Base-by-base conservation (phyloP, 2,329 filamentous ascomycete species). In the Hysterium pulicare region DNA sequence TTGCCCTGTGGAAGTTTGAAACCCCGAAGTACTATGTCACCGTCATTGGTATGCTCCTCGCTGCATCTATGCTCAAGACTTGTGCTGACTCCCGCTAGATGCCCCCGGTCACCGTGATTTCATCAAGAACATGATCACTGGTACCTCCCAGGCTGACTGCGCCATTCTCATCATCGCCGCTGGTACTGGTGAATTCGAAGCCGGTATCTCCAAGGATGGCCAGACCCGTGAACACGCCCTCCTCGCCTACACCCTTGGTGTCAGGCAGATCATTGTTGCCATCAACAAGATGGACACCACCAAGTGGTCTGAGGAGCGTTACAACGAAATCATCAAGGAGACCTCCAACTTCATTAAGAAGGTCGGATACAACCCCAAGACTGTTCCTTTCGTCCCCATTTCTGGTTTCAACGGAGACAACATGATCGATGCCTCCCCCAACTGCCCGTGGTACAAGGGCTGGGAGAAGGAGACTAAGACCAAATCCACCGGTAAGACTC, bases 91-190 rank as follows among this genome's bases (percentile, higher is more conserved):
- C 45, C 24, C 37, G 33, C 33, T 60, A 86, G 88, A 98, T 71
- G 93, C 93, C 75, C 93, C 93, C 70, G 93, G 93, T 79, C 93
- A 98, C 80, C 91, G 93, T 93, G 93, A 98, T 74, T 98, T 97
- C 84, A 97, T 98, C 89, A 98, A 98, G 91, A 98, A 97, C 90
- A 98, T 98, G 93, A 98, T 98, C 77, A 97, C 93, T 86, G 93
- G 93, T 90, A 97, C 93, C 72, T 98, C 93, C 76, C 93, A 97
- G 87, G 93, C 93, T 68, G 93, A 98, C 73, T 97, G 93, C 80
- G 93, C 93, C 71, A 89, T 98, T 76, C 90, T 98, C 82, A 97
- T 98, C 81, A 98, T 98, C 78, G 93, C 91, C 68, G 90, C 93
- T 71, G 93, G 93, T 83, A 95, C 90, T 89, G 93, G 93, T 96